Percentiles rank a stretch among this genome's conserved stretches.
These are phyloP conservation scores for Helichrysum umbraculigerum DNA, from an alignment of 129 eudicot species.

Conservation along the genomic window DNA sequence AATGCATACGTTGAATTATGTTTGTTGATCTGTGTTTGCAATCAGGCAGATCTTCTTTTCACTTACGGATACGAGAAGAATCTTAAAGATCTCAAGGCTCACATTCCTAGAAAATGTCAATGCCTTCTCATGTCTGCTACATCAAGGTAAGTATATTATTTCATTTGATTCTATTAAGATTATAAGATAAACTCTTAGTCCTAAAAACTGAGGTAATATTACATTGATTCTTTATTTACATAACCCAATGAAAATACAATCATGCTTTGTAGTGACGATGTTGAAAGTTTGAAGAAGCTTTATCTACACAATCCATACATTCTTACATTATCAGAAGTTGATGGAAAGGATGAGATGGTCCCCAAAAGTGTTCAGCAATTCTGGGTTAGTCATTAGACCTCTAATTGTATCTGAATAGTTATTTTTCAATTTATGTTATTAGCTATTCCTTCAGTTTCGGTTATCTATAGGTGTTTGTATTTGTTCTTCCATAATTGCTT, in stretches of 20 bases:
- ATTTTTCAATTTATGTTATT: background rate
- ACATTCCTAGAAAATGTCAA: conserved; percentile 82
- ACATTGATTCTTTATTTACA: background rate
- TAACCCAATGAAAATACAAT: background rate
- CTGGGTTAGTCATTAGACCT: conserved; percentile 42
- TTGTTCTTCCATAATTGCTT: background rate
- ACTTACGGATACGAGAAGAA: conserved; percentile 92
- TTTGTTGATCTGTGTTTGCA: conserved; percentile 2
- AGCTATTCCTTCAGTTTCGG: background rate
- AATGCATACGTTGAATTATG: background rate
- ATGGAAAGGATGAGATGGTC: conserved; percentile 73
- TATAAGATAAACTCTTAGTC: background rate
- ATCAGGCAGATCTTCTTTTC: conserved; percentile 97
- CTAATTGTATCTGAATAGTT: background rate
- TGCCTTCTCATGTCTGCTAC: conserved; percentile 99
- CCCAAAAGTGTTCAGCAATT: conserved; percentile 90
- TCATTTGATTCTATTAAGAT: background rate
- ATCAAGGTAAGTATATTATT: conserved; percentile 45
- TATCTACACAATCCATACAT: too few relatives aligned
- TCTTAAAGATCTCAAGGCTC: conserved; percentile 72
- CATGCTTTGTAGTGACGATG: conserved; percentile 66
- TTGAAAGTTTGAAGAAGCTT: too few relatives aligned
- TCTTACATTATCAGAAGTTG: conserved; percentile 82
- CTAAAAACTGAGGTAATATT: background rate
- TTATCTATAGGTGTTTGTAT: background rate